Percentiles rank a stretch among this genome's conserved stretches.
These are phyloP conservation scores for Thalassia testudinum DNA, from an alignment of 116 monocot species.

Conservation along the genomic window DNA sequence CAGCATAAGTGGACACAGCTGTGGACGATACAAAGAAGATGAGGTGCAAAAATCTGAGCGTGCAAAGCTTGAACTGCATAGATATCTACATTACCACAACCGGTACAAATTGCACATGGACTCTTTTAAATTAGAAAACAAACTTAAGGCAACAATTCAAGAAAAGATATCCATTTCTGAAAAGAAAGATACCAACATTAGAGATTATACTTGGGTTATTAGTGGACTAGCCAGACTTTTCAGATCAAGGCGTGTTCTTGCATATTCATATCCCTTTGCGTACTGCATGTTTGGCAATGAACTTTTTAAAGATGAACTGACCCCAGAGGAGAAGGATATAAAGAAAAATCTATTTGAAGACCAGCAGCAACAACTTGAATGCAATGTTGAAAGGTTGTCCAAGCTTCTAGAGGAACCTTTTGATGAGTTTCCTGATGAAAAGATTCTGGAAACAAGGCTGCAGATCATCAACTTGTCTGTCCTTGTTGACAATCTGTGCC, in stretches of 20 bases:
- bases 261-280: conserved; percentile 63
- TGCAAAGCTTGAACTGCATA: conserved; percentile 24
- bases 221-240: conserved; percentile 36
- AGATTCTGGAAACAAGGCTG: conserved; percentile 18
- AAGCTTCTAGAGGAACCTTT: conserved; percentile 28
- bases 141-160: conserved; percentile 14
- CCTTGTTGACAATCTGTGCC: conserved; percentile 36
- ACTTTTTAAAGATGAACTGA: conserved; percentile 40
- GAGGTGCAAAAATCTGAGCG: conserved; percentile 2
- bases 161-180: conserved; percentile 16
- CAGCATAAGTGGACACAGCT: conserved; percentile 44
- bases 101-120: conserved; percentile 43
- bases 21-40: conserved; percentile 37
- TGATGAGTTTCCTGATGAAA: conserved; percentile 11
- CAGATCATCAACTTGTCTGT: conserved; percentile 34
- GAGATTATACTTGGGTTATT: conserved; percentile 46
- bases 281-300: conserved; percentile 81
- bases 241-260: conserved; percentile 44
- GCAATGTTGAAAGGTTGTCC: conserved; percentile 58
- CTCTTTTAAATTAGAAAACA: conserved; percentile 41
- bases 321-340: conserved; percentile 25
- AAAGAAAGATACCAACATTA: conserved; percentile 9
- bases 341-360: conserved; percentile 67
- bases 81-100: conserved; percentile 53
- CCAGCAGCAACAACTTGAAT: conserved; percentile 62